phyloP scores from a whole-genome alignment of 2,329 filamentous ascomycete genomes.

The Trichoderma lentiforme region DNA sequence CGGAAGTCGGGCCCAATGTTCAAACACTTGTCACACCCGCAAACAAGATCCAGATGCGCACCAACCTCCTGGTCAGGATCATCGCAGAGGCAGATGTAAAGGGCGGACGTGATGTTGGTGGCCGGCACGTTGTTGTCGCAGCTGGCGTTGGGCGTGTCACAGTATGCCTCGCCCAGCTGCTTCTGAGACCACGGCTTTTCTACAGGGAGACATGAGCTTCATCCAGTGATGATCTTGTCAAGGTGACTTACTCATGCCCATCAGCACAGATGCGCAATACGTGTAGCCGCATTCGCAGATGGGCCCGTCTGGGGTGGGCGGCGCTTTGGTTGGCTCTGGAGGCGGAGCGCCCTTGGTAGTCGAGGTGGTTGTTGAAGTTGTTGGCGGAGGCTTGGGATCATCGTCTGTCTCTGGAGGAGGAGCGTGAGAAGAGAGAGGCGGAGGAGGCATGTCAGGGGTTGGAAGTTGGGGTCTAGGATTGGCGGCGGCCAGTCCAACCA shows the following conservation, averaged over 20 bases:
- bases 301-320: conserved; percentile 27
- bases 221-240: not conserved
- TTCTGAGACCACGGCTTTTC: conserved; percentile 34
- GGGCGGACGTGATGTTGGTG: conserved; percentile 31
- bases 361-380: conserved; percentile 7
- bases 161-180: conserved; percentile 36
- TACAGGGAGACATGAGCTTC: conserved; percentile 14
- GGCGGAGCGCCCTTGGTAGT: conserved; percentile 5
- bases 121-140: conserved; percentile 32
- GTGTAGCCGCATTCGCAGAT: conserved; percentile 43
- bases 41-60: conserved; percentile 36
- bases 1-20: conserved; percentile 39
- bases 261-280: conserved; percentile 39
- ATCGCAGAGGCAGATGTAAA: conserved; percentile 41
- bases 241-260: conserved; percentile 33
- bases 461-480: conserved; percentile 25
- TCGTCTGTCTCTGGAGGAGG: conserved; percentile 14
- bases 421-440: conserved; percentile 24
- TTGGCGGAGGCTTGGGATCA: conserved; percentile 20
- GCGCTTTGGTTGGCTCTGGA: conserved; percentile 22
- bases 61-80: conserved; percentile 32
- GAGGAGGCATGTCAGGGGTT: conserved; percentile 25
- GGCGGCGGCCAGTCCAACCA: conserved; percentile 27
- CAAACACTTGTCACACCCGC: conserved; percentile 39
- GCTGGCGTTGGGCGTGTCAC: conserved; percentile 35